Conservation (phyloP, 2,329 filamentous ascomycete genomes). For the Spiromastix sp. region DNA sequence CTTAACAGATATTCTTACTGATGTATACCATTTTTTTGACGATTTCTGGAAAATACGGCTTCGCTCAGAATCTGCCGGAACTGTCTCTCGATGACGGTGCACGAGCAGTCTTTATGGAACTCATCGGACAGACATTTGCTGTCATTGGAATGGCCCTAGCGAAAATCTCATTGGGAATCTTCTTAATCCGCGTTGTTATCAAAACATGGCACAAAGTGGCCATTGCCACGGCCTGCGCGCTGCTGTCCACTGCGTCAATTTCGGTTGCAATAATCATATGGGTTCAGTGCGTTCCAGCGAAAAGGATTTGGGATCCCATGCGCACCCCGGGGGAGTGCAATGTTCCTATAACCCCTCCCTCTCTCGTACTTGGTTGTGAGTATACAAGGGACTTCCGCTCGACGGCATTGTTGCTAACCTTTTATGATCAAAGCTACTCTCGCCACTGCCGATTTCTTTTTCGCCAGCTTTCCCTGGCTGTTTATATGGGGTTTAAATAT, state of each 20-base stretch:
- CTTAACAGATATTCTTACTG: neutral
- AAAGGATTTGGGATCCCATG: neutral
- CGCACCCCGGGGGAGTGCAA: neutral
- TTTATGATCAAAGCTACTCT: conserved; percentile 4
- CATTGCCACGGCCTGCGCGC: neutral
- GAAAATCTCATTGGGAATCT: conserved; percentile 31
- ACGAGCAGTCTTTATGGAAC: conserved; percentile 4
- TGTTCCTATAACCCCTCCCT: neutral
- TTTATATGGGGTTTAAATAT: conserved; percentile 28
- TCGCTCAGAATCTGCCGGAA: neutral
- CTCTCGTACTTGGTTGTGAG: neutral
- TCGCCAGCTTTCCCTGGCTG: conserved; percentile 29
- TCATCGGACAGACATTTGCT: conserved; percentile 25
- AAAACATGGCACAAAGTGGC: conserved; percentile 11
- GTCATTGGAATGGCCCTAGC: conserved; percentile 31
- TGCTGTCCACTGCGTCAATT: neutral
- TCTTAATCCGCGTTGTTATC: conserved; percentile 29
- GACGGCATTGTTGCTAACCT: neutral
- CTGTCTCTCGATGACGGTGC: neutral
- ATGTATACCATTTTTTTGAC: neutral
- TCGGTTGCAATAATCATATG: neutral
- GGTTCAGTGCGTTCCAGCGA: neutral
- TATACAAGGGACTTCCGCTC: neutral
- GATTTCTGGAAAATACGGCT: neutral
- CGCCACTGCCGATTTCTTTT: conserved; percentile 24